Evolutionary conservation across 83 land plant genomes (phyloP).

Genomic region (Picea mariana): DNA sequence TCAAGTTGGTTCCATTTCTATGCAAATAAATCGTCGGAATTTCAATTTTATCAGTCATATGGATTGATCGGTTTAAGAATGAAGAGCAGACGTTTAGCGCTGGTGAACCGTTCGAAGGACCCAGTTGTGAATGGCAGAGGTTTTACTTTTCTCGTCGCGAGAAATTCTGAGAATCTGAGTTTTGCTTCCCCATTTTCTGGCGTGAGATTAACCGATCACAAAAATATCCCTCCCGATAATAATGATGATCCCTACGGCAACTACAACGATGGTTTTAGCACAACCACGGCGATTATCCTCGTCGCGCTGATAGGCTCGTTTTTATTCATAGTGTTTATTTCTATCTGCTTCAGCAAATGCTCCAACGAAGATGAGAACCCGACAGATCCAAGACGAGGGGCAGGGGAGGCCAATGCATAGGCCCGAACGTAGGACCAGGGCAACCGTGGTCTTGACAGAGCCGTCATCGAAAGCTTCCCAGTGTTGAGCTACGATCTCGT

Average conservation of each 20-base stretch:
- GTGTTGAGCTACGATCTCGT: slow-evolving; percentile 25
- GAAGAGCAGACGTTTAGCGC: no score
- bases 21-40: no score
- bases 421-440: background rate
- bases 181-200: background rate
- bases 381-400: background rate
- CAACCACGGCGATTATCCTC: background rate
- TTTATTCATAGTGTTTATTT: background rate
- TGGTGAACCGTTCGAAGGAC: no score
- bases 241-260: background rate
- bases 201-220: background rate
- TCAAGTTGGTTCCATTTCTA: no score
- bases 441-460: slow-evolving; percentile 23
- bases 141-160: no score
- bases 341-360: background rate
- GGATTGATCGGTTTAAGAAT: no score
- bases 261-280: background rate
- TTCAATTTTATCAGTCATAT: no score
- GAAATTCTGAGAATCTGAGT: background rate
- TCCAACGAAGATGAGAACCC: background rate
- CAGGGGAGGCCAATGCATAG: background rate
- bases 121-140: no score
- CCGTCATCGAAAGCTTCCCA: slow-evolving; percentile 31
- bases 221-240: background rate
- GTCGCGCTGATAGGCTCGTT: background rate